Evolutionary conservation across 2,329 filamentous ascomycete genomes (phyloP), one percentile per base, ranked within the genome.

Genomic region (Fonsecaea pugnacius): DNA sequence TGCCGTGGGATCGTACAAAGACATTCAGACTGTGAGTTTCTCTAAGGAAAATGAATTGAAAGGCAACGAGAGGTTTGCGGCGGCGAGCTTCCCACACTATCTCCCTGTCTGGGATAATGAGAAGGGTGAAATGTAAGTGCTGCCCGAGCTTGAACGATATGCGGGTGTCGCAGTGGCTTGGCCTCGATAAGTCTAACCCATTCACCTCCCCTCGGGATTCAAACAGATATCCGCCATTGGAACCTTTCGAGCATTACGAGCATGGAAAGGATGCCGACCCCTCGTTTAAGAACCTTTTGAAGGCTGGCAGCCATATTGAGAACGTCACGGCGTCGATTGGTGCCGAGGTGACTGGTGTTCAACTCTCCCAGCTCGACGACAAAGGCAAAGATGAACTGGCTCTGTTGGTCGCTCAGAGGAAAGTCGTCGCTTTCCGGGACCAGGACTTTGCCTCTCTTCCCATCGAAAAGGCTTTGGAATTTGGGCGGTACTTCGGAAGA

Each of bases 251-350:
- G 73, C 89, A 92, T 74, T 84, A 86, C 67, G 90, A 94, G 62
- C 90, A 90, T 71, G 91, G 90, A 70, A 88, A 88, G 71, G 88
- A 92, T 70, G 90, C 91, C 53, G 89, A 93, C 73, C 79, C 85
- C 1, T 78, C 80, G 1, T 92, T 89, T 72, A 84, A 86, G 0
- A 89, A 92, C 68, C 84, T 94, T 1, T 79, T 94, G 1, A 75
- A 78, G 40, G 70, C 75, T 50, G 76, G 69, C 43, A 73, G 70
- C 32, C 69, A 67, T 14, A 68, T 75, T 8, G 69, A 72, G 27
- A 70, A 74, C 50, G 65, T 76, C 36, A 76, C 74, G 0, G 72
- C 73, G 4, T 72, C 69, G 9, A 75, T 74, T 50, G 74, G 74
- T n/a, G 75, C 74, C 18, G 74, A 76, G 63, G 70, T 76, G n/a